A percentile compares a stretch with the other conserved stretches of the same genome.
These are phyloP conservation scores for Achaetomium macrosporum DNA, from an alignment of 2,329 filamentous ascomycete species.

Conservation along the genomic window DNA sequence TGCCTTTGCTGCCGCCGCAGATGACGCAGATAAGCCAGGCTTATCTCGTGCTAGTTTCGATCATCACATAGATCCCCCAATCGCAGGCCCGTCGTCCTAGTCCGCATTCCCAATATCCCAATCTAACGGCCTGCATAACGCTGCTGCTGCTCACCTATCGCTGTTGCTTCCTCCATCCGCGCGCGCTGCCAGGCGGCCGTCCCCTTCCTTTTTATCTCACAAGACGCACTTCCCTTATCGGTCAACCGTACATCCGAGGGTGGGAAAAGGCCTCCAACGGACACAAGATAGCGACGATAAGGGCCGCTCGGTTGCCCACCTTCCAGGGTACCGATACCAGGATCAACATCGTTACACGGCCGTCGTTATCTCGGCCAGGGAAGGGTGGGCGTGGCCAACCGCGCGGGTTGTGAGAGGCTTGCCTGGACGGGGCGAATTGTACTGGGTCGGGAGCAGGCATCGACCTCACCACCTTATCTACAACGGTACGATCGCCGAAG, in stretches of 20 bases:
- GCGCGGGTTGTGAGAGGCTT: neutral
- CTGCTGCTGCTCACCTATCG: conserved; percentile 5
- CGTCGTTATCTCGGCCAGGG: neutral
- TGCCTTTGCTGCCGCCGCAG: conserved; percentile 27
- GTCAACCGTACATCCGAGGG: neutral
- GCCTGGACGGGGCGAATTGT: conserved; percentile 1
- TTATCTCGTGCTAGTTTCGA: conserved; percentile 51
- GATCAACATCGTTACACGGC: neutral
- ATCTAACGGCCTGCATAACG: conserved; percentile 11
- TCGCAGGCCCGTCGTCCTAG: conserved; percentile 14
- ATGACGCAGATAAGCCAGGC: conserved; percentile 54
- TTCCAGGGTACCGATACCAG: neutral
- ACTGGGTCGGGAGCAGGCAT: neutral
- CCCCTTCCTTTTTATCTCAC: conserved; percentile 1
- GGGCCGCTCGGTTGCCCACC: conserved; percentile 1
- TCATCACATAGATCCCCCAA: conserved; percentile 42
- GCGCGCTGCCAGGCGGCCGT: neutral
- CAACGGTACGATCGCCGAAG: neutral
- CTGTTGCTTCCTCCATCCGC: neutral
- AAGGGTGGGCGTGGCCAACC: neutral
- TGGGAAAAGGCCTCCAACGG: neutral
- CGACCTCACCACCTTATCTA: conserved; percentile 3
- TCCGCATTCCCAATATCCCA: conserved; percentile 8
- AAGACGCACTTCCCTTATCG: neutral
- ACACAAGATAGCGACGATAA: conserved; percentile 14